These are phyloP conservation scores for Exobasidium cylindrosporum DNA, from an alignment of 1,284 basidiomycete species.

Conservation along the genomic window DNA sequence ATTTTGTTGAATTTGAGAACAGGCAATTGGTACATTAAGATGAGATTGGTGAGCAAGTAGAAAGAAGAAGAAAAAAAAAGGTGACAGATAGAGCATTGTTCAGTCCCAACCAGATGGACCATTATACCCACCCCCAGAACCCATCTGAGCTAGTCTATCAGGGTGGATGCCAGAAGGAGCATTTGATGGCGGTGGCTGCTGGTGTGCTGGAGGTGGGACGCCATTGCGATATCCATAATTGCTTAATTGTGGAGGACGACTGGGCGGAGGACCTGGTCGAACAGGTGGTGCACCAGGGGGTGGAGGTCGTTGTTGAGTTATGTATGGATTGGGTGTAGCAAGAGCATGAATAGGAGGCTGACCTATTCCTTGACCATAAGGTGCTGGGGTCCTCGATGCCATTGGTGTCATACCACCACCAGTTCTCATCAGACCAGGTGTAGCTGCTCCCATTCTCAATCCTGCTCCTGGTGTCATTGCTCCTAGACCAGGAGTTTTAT, in stretches of 20 bases:
- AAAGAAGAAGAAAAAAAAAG: no score
- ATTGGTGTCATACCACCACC: constrained; percentile 8
- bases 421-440: constrained; percentile 1
- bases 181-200: background rate
- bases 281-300: constrained; percentile 2
- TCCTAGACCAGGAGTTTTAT: background rate
- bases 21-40: no score
- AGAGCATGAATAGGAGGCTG: background rate
- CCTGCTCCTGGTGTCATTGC: constrained; percentile 8
- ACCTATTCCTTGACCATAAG: background rate
- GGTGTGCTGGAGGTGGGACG: background rate
- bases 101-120: background rate
- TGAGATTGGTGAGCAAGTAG: no score
- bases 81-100: no score
- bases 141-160: constrained; percentile 31
- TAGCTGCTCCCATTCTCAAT: constrained; percentile 7
- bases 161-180: constrained; percentile 31
- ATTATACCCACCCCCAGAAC: constrained; percentile 19
- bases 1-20: no score
- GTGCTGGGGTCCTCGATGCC: background rate
- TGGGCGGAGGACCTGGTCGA: background rate
- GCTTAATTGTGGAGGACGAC: background rate
- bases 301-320: background rate
- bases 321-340: constrained; percentile 10
- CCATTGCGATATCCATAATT: background rate